phyloP scores from a whole-genome alignment of 108 stramenopile genomes.

The Pseudonitzschia delicatissima region DNA sequence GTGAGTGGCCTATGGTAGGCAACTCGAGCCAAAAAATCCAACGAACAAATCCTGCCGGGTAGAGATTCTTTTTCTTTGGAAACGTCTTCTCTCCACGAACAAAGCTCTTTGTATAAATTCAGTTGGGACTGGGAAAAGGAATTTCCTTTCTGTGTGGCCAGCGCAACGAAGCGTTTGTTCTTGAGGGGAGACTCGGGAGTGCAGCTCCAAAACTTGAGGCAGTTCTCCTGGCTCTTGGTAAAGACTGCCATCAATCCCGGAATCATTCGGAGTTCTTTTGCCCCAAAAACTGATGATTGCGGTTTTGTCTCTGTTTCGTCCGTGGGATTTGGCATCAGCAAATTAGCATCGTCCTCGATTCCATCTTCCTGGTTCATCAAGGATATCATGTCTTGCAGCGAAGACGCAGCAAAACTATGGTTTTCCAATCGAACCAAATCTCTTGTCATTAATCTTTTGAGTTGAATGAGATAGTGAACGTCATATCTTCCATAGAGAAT shows the following conservation, averaged over 20 bases:
- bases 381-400: neutral
- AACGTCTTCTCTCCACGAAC: slow-evolving; percentile 48
- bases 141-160: slow-evolving; percentile 18
- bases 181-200: slow-evolving; percentile 37
- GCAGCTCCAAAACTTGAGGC: slow-evolving; percentile 55
- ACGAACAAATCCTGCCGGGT: slow-evolving; percentile 47
- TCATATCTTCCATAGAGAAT: slow-evolving; percentile 85
- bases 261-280: slow-evolving; percentile 54
- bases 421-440: slow-evolving; percentile 55
- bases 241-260: slow-evolving; percentile 57
- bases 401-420: slow-evolving; percentile 3
- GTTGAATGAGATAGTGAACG: slow-evolving; percentile 66
- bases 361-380: slow-evolving; percentile 11
- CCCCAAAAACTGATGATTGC: slow-evolving; percentile 19
- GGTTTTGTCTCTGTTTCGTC: no score
- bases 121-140: slow-evolving; percentile 54
- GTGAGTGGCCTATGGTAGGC: slow-evolving; percentile 47
- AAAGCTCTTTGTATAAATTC: slow-evolving; percentile 53
- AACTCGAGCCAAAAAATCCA: slow-evolving; percentile 60
- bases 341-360: neutral
- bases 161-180: slow-evolving; percentile 31
- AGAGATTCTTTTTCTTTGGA: slow-evolving; percentile 37
- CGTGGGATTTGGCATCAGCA: neutral
- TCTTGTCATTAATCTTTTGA: slow-evolving; percentile 75
- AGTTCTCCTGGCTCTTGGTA: slow-evolving; percentile 61